Evolutionary conservation across 371 early-diverging fungal genomes (phyloP).

Genomic region (Actinomortierella wolfii): DNA sequence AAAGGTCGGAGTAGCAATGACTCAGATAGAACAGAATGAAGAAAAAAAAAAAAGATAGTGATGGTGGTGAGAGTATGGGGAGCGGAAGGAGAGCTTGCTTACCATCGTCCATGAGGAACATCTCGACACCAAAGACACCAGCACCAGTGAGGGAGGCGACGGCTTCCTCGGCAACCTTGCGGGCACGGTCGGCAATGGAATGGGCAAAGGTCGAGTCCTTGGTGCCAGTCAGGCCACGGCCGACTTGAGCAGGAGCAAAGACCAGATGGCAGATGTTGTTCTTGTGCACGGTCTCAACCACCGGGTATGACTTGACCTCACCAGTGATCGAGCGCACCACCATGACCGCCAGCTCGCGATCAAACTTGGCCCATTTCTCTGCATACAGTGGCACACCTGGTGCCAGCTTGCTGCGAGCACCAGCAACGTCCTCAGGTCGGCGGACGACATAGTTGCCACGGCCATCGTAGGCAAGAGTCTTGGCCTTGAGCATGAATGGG

Average conservation of each 20-base stretch:
- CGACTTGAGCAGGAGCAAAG: constrained; percentile 94
- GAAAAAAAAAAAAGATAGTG: constrained; percentile 4
- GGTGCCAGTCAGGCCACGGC: constrained; percentile 55
- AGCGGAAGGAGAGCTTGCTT: constrained; percentile 9
- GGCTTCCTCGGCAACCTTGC: constrained; percentile 83
- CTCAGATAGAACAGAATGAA: constrained; percentile 4
- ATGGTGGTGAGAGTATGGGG: constrained; percentile 1
- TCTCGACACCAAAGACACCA: constrained; percentile 96
- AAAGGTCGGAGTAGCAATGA: neutral
- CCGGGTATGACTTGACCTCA: constrained; percentile 84
- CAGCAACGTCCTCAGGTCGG: constrained; percentile 62
- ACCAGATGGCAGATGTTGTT: constrained; percentile 95
- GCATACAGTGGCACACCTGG: constrained; percentile 76
- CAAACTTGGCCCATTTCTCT: constrained; percentile 93
- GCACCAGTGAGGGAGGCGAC: constrained; percentile 80
- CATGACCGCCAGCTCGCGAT: constrained; percentile 95
- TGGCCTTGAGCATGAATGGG: constrained; percentile 94
- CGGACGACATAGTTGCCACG: constrained; percentile 89
- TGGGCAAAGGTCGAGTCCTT: constrained; percentile 33
- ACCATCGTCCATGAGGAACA: constrained; percentile 91
- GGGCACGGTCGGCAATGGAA: constrained; percentile 66
- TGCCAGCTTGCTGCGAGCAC: constrained; percentile 57
- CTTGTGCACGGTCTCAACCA: constrained; percentile 94
- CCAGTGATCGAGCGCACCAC: constrained; percentile 87
- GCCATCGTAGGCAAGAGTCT: constrained; percentile 95